These are phyloP conservation scores for Carpinus viminea DNA, from an alignment of 306 rosid species.

Conservation along the genomic window DNA sequence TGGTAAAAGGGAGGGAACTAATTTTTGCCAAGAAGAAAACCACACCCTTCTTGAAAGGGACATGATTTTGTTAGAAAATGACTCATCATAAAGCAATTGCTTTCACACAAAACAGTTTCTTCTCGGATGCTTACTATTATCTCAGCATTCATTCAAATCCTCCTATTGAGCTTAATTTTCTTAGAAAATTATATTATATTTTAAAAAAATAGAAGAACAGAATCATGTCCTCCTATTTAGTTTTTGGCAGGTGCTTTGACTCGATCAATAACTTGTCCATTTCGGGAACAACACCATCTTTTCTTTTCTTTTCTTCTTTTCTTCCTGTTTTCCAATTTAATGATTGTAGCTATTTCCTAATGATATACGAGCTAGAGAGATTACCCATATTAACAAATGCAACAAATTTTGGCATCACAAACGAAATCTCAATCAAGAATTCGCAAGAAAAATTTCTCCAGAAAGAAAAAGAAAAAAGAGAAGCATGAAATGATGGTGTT, in stretches of 20 bases:
- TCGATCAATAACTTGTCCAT: conserved; percentile 49
- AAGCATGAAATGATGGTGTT: background rate
- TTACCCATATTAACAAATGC: background rate
- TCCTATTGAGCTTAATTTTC: conserved; percentile 16
- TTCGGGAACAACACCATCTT: conserved; percentile 36
- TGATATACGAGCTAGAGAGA: background rate
- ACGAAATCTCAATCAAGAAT: background rate
- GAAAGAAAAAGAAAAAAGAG: background rate
- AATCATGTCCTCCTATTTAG: conserved; percentile 1
- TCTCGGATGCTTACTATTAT: conserved; percentile 40
- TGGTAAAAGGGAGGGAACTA: conserved; percentile 5
- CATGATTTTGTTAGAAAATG: conserved; percentile 46
- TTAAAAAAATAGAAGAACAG: background rate
- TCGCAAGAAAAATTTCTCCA: background rate
- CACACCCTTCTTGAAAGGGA: conserved; percentile 52
- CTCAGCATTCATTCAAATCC: background rate
- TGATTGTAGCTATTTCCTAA: conserved; percentile 9
- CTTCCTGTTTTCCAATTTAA: conserved; percentile 3
- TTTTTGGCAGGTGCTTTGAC: conserved; percentile 31
- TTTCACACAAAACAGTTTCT: conserved; percentile 41
- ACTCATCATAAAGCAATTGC: conserved; percentile 47
- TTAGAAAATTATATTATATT: background rate
- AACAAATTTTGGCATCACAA: background rate
- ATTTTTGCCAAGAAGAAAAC: conserved; percentile 20
- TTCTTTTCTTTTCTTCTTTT: background rate